Conservation (phyloP, 768 basidiomycete genomes). For the Lentinula guzmanii region DNA sequence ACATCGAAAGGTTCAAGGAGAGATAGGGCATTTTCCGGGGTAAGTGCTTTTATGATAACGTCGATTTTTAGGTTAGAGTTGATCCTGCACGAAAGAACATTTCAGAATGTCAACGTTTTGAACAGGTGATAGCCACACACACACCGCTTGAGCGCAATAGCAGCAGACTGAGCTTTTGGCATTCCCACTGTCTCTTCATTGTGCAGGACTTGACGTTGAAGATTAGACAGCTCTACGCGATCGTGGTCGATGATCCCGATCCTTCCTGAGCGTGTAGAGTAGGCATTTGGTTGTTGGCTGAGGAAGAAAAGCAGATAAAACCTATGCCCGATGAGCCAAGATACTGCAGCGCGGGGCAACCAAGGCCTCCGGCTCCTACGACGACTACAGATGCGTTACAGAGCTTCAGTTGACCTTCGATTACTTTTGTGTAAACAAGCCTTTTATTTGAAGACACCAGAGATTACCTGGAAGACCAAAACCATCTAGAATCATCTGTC, state of each 20-base stretch:
- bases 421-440: neutral
- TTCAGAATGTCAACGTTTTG: neutral
- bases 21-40: slow-evolving; percentile 55
- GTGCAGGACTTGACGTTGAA: slow-evolving; percentile 92
- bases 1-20: slow-evolving; percentile 64
- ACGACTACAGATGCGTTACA: slow-evolving; percentile 73
- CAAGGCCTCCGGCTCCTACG: slow-evolving; percentile 92
- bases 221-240: slow-evolving; percentile 79
- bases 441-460: neutral
- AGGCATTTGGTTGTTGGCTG: neutral
- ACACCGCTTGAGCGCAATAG: slow-evolving; percentile 60
- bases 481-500: slow-evolving; percentile 92
- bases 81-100: slow-evolving; percentile 39
- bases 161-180: slow-evolving; percentile 80
- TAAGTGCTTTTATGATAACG: slow-evolving; percentile 46
- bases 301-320: slow-evolving; percentile 26
- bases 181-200: slow-evolving; percentile 66
- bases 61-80: slow-evolving; percentile 67
- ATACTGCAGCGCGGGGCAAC: slow-evolving; percentile 94
- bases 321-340: slow-evolving; percentile 90
- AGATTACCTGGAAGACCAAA: slow-evolving; percentile 76
- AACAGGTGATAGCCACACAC: slow-evolving; percentile 1
- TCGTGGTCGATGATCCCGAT: slow-evolving; percentile 90
- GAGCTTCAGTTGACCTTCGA: slow-evolving; percentile 77
- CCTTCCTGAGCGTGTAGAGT: slow-evolving; percentile 44